These are phyloP conservation scores for Madurella mycetomatis DNA, from an alignment of 2,329 filamentous ascomycete species.

Conservation along the genomic window DNA sequence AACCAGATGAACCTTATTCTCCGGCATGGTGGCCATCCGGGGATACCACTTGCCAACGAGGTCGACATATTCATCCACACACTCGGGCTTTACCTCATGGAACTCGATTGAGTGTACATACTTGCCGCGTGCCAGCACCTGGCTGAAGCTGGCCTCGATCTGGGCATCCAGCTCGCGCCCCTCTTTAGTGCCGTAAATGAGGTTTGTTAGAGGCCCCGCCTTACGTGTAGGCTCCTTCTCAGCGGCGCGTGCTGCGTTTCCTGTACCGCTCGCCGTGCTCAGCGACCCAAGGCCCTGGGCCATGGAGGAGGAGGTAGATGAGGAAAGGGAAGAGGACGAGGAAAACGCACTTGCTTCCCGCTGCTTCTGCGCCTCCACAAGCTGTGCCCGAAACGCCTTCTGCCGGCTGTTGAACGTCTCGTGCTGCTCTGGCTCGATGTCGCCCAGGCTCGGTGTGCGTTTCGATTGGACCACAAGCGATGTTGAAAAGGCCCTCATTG, in stretches of 20 bases:
- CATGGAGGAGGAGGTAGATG: conserved; percentile 35
- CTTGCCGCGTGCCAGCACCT: conserved; percentile 91
- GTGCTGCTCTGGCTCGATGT: conserved; percentile 70
- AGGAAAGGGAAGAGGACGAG: conserved; percentile 25
- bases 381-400: conserved; percentile 77
- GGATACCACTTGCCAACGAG: conserved; percentile 92
- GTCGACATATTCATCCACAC: conserved; percentile 89
- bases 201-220: conserved; percentile 69
- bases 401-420: conserved; percentile 77
- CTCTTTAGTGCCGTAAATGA: conserved; percentile 97
- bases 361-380: conserved; percentile 72
- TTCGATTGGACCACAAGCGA: conserved; percentile 42
- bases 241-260: conserved; percentile 54
- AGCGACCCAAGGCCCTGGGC: conserved; percentile 57
- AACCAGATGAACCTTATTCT: conserved; percentile 93
- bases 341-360: conserved; percentile 75
- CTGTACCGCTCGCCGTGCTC: conserved; percentile 45
- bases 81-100: conserved; percentile 92
- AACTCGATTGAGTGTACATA: conserved; percentile 98
- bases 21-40: conserved; percentile 72
- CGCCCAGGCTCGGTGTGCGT: conserved; percentile 71
- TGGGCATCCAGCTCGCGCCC: conserved; percentile 91
- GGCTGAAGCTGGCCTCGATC: conserved; percentile 92
- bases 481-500: conserved; percentile 53
- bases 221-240: conserved; percentile 59